Base-by-base conservation (phyloP, 352 stramenopile species). In the Globisporangium apiculatum region DNA sequence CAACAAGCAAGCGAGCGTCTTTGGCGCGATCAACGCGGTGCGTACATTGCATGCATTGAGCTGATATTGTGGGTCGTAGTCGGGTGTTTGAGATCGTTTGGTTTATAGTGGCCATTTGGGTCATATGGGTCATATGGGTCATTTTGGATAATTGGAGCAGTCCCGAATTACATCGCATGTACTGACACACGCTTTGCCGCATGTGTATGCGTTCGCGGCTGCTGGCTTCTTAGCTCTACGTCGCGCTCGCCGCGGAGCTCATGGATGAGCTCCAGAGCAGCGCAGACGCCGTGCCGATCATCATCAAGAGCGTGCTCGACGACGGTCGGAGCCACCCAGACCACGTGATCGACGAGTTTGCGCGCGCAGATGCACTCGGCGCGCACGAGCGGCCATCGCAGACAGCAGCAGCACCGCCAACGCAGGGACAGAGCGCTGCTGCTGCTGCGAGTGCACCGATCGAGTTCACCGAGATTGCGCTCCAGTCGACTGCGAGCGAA, bases 391-490 rank as follows among this genome's bases (percentile, higher is more conserved):
- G 4, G 15, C 12, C 45, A 49, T 31, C 45, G 17, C 14, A 35
- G 17, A 17, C n/a, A 49, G 17, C 15, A 17, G 15, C 45, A 48
- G 45, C 14, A 31, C 5, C 24, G 12, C 31, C 18, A 6, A 14
- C 51, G 6, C 24, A 48, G 8, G 17, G 47, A 12, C 43, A 46
- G 55, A 52, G 9, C 62, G 42, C n/a, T n/a, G 38, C 11, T 42
- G 17, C 31, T 48, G 38, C 52, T 9, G 56, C 52, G 4, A 42
- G 15, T 12, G 40, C 70, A 12, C 72, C 75, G 17, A 62, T 79
- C 9, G 69, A 78, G 43, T 89, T 89, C 65, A 83, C 75, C 0
- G 79, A 89, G 48, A 89, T 89, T 40, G 77, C 63, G 18, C 55
- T 85, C n/a, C 73, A 87, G 50, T 73, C 77, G 11, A 35, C 31